Evolutionary conservation across 1,284 basidiomycete species (phyloP).

Genomic region (Moesziomyces globuligerus): DNA sequence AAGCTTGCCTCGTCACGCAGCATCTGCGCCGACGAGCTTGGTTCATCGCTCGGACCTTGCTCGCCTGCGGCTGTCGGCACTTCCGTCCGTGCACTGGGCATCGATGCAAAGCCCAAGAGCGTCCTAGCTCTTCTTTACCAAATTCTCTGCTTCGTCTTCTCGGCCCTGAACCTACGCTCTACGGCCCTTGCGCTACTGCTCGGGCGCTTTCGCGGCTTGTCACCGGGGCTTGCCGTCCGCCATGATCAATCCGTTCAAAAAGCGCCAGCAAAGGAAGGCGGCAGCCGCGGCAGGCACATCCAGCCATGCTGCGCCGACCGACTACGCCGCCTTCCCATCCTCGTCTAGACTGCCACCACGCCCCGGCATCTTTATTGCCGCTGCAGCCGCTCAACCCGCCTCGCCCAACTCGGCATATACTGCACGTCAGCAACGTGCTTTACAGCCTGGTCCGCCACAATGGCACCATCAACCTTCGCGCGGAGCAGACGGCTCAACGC

Average conservation of each 20-base stretch:
- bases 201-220: no score
- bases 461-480: no score
- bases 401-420: neutral
- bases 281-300: slow-evolving; percentile 12
- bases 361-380: slow-evolving; percentile 31
- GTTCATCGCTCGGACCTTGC: no score
- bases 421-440: neutral
- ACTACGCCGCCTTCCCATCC: slow-evolving; percentile 22
- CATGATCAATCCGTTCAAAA: slow-evolving; percentile 49
- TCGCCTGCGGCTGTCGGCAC: no score
- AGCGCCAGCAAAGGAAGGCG: slow-evolving; percentile 28
- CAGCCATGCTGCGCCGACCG: slow-evolving; percentile 14
- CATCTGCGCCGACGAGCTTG: no score
- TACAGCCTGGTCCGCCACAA: neutral
- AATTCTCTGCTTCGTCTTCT: neutral
- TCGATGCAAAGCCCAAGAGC: neutral
- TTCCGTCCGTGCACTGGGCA: neutral
- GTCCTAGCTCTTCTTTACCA: neutral
- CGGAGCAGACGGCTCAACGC: no score
- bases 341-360: slow-evolving; percentile 19
- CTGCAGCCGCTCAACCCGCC: slow-evolving; percentile 9
- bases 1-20: no score
- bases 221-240: neutral
- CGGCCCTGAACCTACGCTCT: neutral
- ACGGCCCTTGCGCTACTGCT: neutral